Base-by-base conservation (phyloP, 2,329 filamentous ascomycete species). In the Ilyonectria mors-panacis region DNA sequence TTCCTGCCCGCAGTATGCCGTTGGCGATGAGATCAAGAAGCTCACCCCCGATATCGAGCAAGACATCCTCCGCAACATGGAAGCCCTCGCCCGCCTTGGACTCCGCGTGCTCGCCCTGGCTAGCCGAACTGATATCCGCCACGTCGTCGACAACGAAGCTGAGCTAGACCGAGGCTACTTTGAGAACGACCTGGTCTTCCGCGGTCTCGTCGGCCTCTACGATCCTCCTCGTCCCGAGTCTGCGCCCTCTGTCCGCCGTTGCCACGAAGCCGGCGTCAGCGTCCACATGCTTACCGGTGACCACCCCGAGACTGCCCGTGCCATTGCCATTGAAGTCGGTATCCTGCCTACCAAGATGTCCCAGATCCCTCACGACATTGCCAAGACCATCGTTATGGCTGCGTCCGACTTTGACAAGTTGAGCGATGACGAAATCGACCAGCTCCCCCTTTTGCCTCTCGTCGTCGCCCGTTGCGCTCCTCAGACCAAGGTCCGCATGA, bases 201-300 rank as follows among this genome's bases (percentile, higher is more conserved):
- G 89, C 37, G 92, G 92, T 1, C 84, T 94, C 12, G 87, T 93
- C 67, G 92, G 91, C 56, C 84, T 94, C n/a, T 93, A 92, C 69
- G 91, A 93, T 66, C 91, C 92, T 4, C 92, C 91, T 69, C 90
- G 91, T 1, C 85, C 88, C 0, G 92, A 93, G 75, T 91, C 91
- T 4, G 88, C 85, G 2, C 86, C 83, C 1, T 87, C 89, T 0
- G 89, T 92, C 50, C 78, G 81, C 26, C 81, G 82, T 59, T 91
- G 89, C 72, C 88, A 90, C 67, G 82, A 85, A 63, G 90, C 89
- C 39, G 90, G 90, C 26, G 87, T 92, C 59, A 85, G 85, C 62
- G 89, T 92, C 13, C 89, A 91, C 75, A 92, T 92, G 89, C 84
- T 92, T n/a, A 93, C 91, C 19, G 91, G 90, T 66, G 90, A 93